Base-by-base conservation (phyloP, 2,329 filamentous ascomycete genomes). In the Clarireedia hainanense region DNA sequence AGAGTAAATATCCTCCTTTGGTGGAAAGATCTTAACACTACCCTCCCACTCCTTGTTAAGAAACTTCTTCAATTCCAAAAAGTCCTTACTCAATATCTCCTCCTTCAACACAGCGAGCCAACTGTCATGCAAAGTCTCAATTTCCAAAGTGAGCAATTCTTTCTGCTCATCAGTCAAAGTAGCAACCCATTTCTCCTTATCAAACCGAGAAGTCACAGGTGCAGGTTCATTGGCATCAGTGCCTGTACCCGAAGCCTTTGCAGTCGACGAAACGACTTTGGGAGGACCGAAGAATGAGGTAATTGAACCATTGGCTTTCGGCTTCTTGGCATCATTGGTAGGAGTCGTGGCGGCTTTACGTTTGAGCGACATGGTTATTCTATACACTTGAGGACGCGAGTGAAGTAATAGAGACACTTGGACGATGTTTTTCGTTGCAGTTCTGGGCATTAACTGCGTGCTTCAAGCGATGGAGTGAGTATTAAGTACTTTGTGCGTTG, bases 61-160 rank as follows among this genome's bases (percentile, higher is more conserved):
- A 71, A 96, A 99, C 50, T 80, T 79, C 77, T 99, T 99, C 62
- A 99, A 73, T 2, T 88, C 83, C 47, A 99, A 75, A 68, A 99
- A 99, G 57, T 91, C 86, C 24, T 84, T 83, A 57, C 78, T 85
- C 1, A 83, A 75, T 42, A 99, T 75, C 63, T 96, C 91, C 60
- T 95, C 90, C 70, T 95, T 95, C 57, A 99, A 79, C 61, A 88
- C 84, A 15, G 85, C 84, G 60, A 99, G 77, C 92, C 94, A 99
- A 74, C 86, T 95, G 58, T 91, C 88, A 68, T 96, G 82, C 58
- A 99, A 75, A 0, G 91, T 96, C 46, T 95, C 84, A 63, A 99
- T 96, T 74, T 99, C 94, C 42, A 99, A 79, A 67, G 88, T 78
- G 49, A 99, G 79, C 47, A 97, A 76, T 52, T 86, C 79, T 68